Evolutionary conservation across 169 alveolate species (phyloP).

Genomic region (Cryptosporidium sp.): DNA sequence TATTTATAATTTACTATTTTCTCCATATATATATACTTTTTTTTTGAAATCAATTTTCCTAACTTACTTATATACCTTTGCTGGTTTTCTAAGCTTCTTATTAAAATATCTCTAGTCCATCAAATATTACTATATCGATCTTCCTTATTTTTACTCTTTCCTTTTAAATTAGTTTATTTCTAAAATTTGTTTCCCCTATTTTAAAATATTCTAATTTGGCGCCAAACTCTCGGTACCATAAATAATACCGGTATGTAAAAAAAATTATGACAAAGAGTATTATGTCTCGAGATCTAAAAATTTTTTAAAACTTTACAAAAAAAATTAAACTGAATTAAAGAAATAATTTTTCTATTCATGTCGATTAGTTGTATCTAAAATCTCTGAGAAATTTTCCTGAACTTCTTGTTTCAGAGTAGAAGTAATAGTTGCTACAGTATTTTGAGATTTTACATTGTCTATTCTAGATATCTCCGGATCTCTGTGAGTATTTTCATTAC

Average conservation of each 20-base stretch:
- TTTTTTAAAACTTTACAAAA: no score
- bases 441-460: background rate
- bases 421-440: no score
- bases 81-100: background rate
- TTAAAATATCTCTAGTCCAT: background rate
- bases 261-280: background rate
- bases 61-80: no score
- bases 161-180: background rate
- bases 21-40: background rate
- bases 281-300: background rate
- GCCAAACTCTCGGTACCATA: background rate
- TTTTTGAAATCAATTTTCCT: no score
- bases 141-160: background rate
- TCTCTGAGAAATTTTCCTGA: background rate
- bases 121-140: background rate
- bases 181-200: background rate
- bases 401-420: background rate
- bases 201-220: background rate
- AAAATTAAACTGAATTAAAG: no score
- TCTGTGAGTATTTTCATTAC: background rate
- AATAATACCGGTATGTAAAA: conserved; percentile 1
- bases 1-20: background rate
- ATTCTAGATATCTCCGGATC: background rate
- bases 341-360: background rate
- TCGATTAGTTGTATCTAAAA: background rate